Evolutionary conservation across 2,329 filamentous ascomycete species (phyloP), one percentile per base, ranked within the genome.

Genomic region (Trichocomaceae sp.): DNA sequence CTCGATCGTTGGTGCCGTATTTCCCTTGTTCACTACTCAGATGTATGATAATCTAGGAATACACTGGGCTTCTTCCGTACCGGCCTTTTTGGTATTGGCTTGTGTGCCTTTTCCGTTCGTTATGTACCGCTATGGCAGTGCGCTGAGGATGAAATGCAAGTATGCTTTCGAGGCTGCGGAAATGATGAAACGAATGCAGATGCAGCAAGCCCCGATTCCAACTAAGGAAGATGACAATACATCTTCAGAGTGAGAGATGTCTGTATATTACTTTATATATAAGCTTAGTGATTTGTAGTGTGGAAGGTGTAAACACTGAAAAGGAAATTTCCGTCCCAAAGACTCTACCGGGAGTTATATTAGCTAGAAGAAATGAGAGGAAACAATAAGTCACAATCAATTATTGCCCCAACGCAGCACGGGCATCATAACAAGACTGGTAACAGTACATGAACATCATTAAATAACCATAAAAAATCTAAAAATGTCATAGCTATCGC

Each of bases 11-110:
- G 74, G 71, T n/a, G 69, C 72, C 0, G 69, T 63, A 0, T 75
- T 76, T 47, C 73, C 74, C 1, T 62, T 76, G 10, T 75, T 75
- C 62, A 73, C 72, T 0, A 64, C 58, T 0, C 59, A 69, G 10
- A 67, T 77, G 67, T 77, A 74, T 55, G 31, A 63, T 1, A 61
- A 62, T 3, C 60, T 76, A 3, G 73, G 74, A 1, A 70, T 75
- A 5, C 69, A 71, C 41, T 76, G 72, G 74, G 74, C 69, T 2
- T 69, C 64, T 2, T 69, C 61, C 20, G 61, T 75, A 6, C 71
- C 69, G 1, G 74, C 61, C 0, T 74, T 75, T 48, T 52, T 75
- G 31, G 71, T 69, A 2, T 52, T 72, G 10, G 63, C 62, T 0
- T 70, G 68, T 20, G 57, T 68, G 10, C 68, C 67, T 2, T 70